Evolutionary conservation across 2,329 filamentous ascomycete species (phyloP), one percentile per base, ranked within the genome.

Genomic region (Xylaria sp.): DNA sequence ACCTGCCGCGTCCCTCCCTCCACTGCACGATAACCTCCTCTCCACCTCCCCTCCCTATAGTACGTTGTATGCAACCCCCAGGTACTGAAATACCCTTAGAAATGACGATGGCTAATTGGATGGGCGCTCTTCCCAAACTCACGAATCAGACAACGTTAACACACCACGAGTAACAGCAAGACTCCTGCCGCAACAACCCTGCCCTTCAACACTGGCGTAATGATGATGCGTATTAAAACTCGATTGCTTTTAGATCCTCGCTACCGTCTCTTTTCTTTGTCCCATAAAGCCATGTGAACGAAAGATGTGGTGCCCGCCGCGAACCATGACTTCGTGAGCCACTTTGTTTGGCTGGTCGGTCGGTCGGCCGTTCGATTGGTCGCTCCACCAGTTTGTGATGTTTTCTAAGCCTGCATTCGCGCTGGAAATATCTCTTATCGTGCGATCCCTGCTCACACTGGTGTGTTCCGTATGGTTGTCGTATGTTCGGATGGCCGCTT

Each of bases 131-230:
- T 51, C 50, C 44, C 6, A 63, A 54, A 44, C 61, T 56, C 69
- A 73, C 81, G 81, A 83, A 84, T 83, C 74, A 77, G 77, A 80
- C 72, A 75, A 70, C 78, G 75, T 76, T 73, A 74, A 79, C 63
- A 70, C 74, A 70, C 80, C 82, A 83, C 82, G 82, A 78, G 81
- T 66, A 73, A 8, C 51, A 23, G 28, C 32, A 51, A 63, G 48
- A 52, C 59, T 50, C 58, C 57, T 50, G 61, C 41, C 39, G 46
- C 56, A 57, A 25, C 51, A 61, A 56, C 41, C 51, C 25, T 34
- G 23, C 34, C 10, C 25, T 59, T 63, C 41, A 7, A 54, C 28
- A 6, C 44, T 28, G n/a, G 39, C 37, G 59, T 50, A 58, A 55
- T 66, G 6, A 64, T 69, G 63, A 66, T 66, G 63, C 66, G 32